Percentiles rank a stretch among this genome's conserved stretches.
These are phyloP conservation scores for Mallotus nudiflorus DNA, from an alignment of 345 rosid genomes.

Conservation along the genomic window DNA sequence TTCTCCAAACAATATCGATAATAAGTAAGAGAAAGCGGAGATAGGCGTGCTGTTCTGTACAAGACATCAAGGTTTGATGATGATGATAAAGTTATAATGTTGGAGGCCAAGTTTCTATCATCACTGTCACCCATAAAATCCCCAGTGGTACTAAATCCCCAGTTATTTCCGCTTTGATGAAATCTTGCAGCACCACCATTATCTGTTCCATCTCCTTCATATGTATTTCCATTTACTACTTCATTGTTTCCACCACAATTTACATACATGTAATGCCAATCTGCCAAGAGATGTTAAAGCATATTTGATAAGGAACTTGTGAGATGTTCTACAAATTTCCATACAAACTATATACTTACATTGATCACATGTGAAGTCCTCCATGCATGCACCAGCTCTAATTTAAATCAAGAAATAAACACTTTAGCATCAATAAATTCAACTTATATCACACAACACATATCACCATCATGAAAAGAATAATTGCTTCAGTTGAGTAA, in stretches of 20 bases:
- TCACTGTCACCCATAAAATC: slow-evolving; percentile 25
- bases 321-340: background rate
- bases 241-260: slow-evolving; percentile 24
- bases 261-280: slow-evolving; percentile 11
- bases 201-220: slow-evolving; percentile 20
- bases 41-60: slow-evolving; percentile 15
- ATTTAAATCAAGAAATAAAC: background rate
- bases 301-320: background rate
- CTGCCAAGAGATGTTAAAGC: background rate
- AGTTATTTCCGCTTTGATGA: background rate
- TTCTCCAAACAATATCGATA: slow-evolving; percentile 28
- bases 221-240: slow-evolving; percentile 8
- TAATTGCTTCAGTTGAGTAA: no score
- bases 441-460: no score
- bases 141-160: slow-evolving; percentile 31
- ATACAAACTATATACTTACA: slow-evolving; percentile 35
- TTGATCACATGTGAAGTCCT: slow-evolving; percentile 37
- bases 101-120: background rate
- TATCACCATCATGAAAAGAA: no score
- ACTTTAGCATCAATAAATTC: background rate
- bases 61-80: slow-evolving; percentile 13
- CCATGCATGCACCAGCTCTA: slow-evolving; percentile 40
- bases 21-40: slow-evolving; percentile 21
- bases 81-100: background rate
- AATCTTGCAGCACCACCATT: slow-evolving; percentile 18